Conservation (phyloP, 768 basidiomycete species). For the Leccinum uliginosum region DNA sequence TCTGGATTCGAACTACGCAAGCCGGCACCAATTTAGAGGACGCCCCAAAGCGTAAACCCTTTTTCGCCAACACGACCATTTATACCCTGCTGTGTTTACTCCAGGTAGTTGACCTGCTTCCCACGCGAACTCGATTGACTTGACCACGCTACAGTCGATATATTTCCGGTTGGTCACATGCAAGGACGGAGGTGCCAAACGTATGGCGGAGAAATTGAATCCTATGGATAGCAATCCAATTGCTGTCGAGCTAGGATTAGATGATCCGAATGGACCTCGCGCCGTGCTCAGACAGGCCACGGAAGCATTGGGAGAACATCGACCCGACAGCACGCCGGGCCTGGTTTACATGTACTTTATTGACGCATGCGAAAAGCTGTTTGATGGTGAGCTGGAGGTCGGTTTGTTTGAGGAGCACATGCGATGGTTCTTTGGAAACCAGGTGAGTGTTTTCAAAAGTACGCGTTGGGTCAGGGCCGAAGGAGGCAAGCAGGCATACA, state of each 20-base stretch:
- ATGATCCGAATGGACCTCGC: constrained; percentile 75
- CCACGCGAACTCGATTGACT: constrained; percentile 3
- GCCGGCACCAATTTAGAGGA: constrained; percentile 25
- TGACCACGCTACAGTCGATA: constrained; percentile 54
- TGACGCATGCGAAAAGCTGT: constrained; percentile 88
- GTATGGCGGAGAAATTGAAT: constrained; percentile 63
- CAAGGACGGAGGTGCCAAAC: constrained; percentile 72
- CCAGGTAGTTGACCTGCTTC: constrained; percentile 50
- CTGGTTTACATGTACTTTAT: constrained; percentile 86
- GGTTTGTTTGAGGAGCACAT: constrained; percentile 93
- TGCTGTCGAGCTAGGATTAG: constrained; percentile 78
- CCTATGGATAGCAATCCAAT: constrained; percentile 72
- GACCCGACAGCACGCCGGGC: constrained; percentile 46
- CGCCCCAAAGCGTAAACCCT: constrained; percentile 45
- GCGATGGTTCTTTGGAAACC: constrained; percentile 90
- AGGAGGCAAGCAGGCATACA: constrained; percentile 67
- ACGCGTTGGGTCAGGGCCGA: constrained; percentile 2
- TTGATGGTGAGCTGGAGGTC: constrained; percentile 90
- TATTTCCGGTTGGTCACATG: constrained; percentile 85
- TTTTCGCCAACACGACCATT: constrained; percentile 91
- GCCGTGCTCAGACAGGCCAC: constrained; percentile 62
- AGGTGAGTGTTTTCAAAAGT: constrained; percentile 41
- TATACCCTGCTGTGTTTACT: constrained; percentile 86
- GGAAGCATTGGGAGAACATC: constrained; percentile 52
- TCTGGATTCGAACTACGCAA: constrained; percentile 52